Conservation (phyloP, 2,329 filamentous ascomycete genomes). For the Colletotrichum sp. region DNA sequence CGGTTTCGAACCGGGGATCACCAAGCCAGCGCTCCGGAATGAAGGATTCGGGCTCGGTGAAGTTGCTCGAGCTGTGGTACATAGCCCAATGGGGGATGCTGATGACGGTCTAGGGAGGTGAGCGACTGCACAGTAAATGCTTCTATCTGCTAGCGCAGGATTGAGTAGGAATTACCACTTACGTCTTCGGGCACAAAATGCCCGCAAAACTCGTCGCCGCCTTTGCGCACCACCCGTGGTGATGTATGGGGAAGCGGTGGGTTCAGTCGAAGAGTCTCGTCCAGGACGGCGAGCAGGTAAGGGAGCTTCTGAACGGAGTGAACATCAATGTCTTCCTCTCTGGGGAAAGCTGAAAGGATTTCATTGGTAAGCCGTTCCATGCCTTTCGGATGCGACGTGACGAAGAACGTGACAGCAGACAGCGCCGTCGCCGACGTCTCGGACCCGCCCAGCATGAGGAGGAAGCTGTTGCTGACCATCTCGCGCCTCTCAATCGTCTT, state of each 20-base stretch:
- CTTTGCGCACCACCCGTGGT: conserved; percentile 30
- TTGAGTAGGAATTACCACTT: neutral
- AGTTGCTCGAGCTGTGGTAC: conserved; percentile 31
- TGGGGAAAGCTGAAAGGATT: conserved; percentile 35
- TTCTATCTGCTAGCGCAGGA: too few relatives aligned
- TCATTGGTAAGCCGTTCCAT: conserved; percentile 38
- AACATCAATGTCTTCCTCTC: conserved; percentile 39
- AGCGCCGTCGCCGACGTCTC: conserved; percentile 37
- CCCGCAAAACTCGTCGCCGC: conserved; percentile 34
- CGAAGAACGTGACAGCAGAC: conserved; percentile 27
- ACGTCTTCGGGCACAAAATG: conserved; percentile 35
- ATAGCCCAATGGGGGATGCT: conserved; percentile 40
- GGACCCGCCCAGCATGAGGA: conserved; percentile 29
- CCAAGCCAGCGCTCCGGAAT: conserved; percentile 45
- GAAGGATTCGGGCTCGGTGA: conserved; percentile 47
- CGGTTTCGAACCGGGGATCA: conserved; percentile 22
- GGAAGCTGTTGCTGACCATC: neutral
- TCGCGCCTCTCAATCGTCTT: neutral
- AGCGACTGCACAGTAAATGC: too few relatives aligned
- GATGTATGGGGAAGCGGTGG: conserved; percentile 30
- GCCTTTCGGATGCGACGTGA: conserved; percentile 31
- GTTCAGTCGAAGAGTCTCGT: conserved; percentile 47
- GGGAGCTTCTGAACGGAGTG: conserved; percentile 30
- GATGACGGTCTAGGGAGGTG: conserved; percentile 26
- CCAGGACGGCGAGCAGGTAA: conserved; percentile 43